Evolutionary conservation across 2,329 filamentous ascomycete genomes (phyloP).

Genomic region (Lachnellula subtilissima): DNA sequence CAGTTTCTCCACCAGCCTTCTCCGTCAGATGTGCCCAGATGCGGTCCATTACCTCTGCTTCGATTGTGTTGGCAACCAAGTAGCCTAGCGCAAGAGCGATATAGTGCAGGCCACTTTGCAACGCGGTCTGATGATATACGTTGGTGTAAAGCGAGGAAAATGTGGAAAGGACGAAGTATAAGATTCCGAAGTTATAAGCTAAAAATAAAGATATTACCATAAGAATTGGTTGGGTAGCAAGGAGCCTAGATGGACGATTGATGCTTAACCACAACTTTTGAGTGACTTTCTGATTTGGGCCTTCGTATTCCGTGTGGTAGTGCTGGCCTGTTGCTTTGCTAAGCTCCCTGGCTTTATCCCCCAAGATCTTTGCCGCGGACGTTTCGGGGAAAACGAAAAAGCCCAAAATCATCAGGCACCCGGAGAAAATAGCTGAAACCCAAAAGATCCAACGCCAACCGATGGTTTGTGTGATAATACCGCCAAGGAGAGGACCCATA

Average conservation of each 20-base stretch:
- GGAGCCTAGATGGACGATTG: conserved; percentile 38
- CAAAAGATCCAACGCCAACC: conserved; percentile 22
- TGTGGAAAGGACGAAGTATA: not conserved
- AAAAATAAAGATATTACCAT: not conserved
- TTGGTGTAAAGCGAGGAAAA: not conserved
- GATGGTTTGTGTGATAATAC: conserved; percentile 34
- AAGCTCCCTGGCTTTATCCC: conserved; percentile 44
- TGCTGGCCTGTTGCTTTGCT: conserved; percentile 42
- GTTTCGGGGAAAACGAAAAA: conserved; percentile 51
- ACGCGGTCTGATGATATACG: not conserved
- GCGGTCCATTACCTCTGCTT: conserved; percentile 21
- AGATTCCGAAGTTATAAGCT: not conserved
- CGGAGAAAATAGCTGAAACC: conserved; percentile 43
- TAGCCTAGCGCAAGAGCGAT: not conserved
- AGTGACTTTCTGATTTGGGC: not conserved
- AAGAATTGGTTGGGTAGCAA: not conserved
- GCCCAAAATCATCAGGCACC: conserved; percentile 44
- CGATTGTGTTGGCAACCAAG: conserved; percentile 44
- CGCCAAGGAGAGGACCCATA: conserved; percentile 33
- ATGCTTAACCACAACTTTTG: conserved; percentile 28
- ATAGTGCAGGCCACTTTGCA: not conserved
- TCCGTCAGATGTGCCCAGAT: conserved; percentile 1
- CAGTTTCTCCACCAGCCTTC: conserved; percentile 3
- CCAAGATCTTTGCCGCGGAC: conserved; percentile 52
- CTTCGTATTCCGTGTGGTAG: not conserved